These are phyloP conservation scores for Allium sativum DNA, from an alignment of 106 monocot genomes.

Conservation along the genomic window DNA sequence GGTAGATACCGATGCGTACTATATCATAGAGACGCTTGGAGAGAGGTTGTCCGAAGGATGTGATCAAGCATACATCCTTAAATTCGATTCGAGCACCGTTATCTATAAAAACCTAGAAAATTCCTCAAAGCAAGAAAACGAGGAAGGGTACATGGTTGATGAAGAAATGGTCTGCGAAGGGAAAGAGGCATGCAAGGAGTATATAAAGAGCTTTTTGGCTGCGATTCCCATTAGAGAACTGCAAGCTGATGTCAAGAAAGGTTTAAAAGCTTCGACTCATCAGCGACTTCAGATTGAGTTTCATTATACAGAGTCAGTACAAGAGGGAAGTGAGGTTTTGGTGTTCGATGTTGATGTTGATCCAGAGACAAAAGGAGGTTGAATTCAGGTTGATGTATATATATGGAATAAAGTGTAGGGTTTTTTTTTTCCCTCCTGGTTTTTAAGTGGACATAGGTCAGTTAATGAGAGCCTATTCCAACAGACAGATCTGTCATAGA, in stretches of 20 bases:
- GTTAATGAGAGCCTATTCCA: no score
- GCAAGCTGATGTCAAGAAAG: constrained; percentile 74
- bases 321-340: background rate
- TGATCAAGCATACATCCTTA: constrained; percentile 74
- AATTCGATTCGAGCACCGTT: constrained; percentile 49
- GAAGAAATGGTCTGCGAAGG: constrained; percentile 34
- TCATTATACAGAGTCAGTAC: constrained; percentile 43
- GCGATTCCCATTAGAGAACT: constrained; percentile 53
- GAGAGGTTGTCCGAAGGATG: constrained; percentile 93
- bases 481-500: no score
- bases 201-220: constrained; percentile 76
- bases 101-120: constrained; percentile 20
- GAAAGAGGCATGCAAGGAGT: constrained; percentile 63
- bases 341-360: background rate
- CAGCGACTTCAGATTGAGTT: constrained; percentile 85
- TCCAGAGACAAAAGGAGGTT: background rate
- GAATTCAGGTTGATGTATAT: no score
- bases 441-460: no score
- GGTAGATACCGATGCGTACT: constrained; percentile 67
- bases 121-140: background rate
- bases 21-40: constrained; percentile 88
- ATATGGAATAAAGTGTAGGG: no score
- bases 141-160: background rate
- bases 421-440: no score
- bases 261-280: constrained; percentile 32